Percentiles rank a stretch among this genome's conserved stretches.
phyloP scores from a whole-genome alignment of 192 early-diverging fungal genomes.

The Backusella luteola region DNA sequence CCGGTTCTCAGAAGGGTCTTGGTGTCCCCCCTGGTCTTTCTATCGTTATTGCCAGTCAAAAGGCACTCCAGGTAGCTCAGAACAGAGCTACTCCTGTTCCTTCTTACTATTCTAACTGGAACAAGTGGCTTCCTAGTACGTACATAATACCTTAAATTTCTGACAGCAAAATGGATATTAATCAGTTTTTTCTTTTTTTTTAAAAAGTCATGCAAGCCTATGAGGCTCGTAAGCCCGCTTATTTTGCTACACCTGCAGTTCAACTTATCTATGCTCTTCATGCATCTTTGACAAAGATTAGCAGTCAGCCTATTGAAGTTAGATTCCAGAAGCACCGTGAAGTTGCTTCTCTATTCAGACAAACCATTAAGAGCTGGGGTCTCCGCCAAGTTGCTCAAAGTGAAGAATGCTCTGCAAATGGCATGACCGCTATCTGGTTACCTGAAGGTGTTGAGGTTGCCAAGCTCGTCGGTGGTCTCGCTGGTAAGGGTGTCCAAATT shows the following conservation, averaged over 20 bases:
- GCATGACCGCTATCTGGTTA: conserved; percentile 86
- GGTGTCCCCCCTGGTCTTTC: conserved; percentile 95
- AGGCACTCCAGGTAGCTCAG: conserved; percentile 64
- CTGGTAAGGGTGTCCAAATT: conserved; percentile 78
- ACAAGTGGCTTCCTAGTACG: conserved; percentile 84
- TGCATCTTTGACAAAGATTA: conserved; percentile 76
- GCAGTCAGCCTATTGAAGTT: conserved; percentile 65
- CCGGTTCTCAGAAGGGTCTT: conserved; percentile 93
- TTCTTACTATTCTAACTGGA: conserved; percentile 92
- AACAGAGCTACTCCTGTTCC: conserved; percentile 74
- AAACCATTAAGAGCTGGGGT: conserved; percentile 64
- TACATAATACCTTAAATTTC: background rate
- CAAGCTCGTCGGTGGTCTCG: conserved; percentile 76
- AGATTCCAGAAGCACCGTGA: conserved; percentile 78
- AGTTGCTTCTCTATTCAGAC: conserved; percentile 75
- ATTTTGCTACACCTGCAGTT: conserved; percentile 97
- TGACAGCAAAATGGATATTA: background rate
- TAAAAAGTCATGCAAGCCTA: conserved; percentile 84
- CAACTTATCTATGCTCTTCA: conserved; percentile 88
- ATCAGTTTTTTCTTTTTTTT: background rate
- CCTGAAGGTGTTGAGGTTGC: conserved; percentile 77
- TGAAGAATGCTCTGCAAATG: conserved; percentile 64
- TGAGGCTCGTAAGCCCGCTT: conserved; percentile 86
- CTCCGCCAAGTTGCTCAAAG: conserved; percentile 68
- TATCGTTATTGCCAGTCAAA: conserved; percentile 79